Base-by-base conservation (phyloP, 2,329 filamentous ascomycete species). In the Alternaria panax region DNA sequence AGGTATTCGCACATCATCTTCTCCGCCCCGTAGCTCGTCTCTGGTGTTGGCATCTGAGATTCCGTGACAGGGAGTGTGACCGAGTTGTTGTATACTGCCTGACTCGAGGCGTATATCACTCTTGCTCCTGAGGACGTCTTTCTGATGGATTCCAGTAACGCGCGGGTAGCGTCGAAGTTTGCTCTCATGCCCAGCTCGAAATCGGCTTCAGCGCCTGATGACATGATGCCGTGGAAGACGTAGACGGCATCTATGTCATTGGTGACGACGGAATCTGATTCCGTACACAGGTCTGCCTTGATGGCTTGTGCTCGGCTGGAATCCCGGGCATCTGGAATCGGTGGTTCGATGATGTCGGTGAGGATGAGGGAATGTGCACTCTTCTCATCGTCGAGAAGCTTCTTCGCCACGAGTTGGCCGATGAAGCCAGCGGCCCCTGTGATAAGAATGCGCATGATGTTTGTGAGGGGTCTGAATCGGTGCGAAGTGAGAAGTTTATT, bases 201-300 rank as follows among this genome's bases (percentile, higher is more conserved):
- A 75, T 87, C 81, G 57, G 83, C 83, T 73, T 88, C 86, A 8
- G 85, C 85, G 7, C 85, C 85, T 4, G 84, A 84, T 0, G 86
- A 88, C 86, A 88, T 88, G 80, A 88, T 87, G 57, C 86, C 86
- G 75, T 88, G 86, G 77, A 88, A 86, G 67, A 87, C 76, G 75
- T 86, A 88, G 42, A 62, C 47, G 43, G 61, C 64, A 4, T 68
- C 41, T 22, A 67, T 56, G 22, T 65, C 57, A 4, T 58, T 43
- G 12, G 57, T 46, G 5, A 67, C 65, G 16, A 64, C 63, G 5
- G 27, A 3, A 22, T 34, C 32, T 1, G 67, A 52, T 38, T 64
- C 27, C 14, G 60, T 62, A 38, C 84, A 75, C 2, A 87, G 79
- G 70, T 88, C 85, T 11, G 83, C 82, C 38, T 80, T 80, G 54